These are phyloP conservation scores for Epichloe typhina DNA, from an alignment of 2,329 filamentous ascomycete genomes.

Conservation along the genomic window DNA sequence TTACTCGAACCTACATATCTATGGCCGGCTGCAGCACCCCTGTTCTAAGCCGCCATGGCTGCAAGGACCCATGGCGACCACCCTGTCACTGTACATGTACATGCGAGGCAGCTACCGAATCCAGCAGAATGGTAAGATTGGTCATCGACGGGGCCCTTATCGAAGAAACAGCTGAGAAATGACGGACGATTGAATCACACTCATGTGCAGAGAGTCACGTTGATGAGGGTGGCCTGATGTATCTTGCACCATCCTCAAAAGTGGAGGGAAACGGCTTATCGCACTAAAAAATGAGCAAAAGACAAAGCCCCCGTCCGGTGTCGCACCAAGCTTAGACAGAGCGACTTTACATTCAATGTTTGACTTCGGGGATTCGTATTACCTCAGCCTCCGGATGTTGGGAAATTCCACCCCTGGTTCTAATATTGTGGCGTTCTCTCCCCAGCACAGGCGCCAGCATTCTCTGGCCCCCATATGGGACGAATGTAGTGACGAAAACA, in stretches of 20 bases:
- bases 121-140: slow-evolving; percentile 6
- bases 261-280: too few relatives aligned
- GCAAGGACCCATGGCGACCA: slow-evolving; percentile 2
- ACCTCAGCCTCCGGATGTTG: slow-evolving; percentile 1
- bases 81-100: neutral
- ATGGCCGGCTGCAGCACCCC: slow-evolving; percentile 4
- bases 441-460: neutral
- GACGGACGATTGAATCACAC: neutral
- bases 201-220: too few relatives aligned
- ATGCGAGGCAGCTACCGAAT: slow-evolving; percentile 3
- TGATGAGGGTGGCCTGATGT: too few relatives aligned
- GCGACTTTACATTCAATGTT: neutral
- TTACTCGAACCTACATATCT: slow-evolving; percentile 5
- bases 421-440: neutral
- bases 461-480: neutral
- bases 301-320: neutral
- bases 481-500: neutral
- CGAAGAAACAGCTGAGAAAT: neutral
- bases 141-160: neutral
- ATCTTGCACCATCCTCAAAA: too few relatives aligned
- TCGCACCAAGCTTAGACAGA: neutral
- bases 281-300: neutral
- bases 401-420: neutral
- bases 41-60: slow-evolving; percentile 5
- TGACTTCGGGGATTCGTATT: slow-evolving; percentile 1